Conservation (phyloP, 2,329 filamentous ascomycete genomes). For the Emmonsia crescens region DNA sequence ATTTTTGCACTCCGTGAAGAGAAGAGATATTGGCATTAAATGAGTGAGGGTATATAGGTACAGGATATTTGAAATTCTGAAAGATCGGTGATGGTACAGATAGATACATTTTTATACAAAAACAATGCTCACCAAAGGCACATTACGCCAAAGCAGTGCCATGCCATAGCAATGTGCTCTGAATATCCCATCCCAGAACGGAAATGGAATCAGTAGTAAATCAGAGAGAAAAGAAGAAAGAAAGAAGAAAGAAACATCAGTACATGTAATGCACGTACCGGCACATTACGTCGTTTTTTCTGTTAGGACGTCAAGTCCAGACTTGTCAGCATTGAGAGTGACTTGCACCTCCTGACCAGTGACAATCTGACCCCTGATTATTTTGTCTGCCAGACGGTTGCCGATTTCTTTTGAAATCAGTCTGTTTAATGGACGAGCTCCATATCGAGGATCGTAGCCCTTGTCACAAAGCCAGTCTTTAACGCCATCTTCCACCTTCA, state of each 20-base stretch:
- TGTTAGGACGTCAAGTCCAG: slow-evolving; percentile 44
- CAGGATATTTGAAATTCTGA: not conserved
- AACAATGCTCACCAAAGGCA: not conserved
- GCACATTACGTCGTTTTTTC: slow-evolving; percentile 11
- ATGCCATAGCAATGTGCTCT: not conserved
- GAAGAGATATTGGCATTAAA: not conserved
- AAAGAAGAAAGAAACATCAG: not conserved
- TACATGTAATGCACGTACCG: not conserved
- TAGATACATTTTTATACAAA: not conserved
- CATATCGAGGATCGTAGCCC: slow-evolving; percentile 85
- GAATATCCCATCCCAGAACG: not conserved
- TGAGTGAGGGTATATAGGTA: not conserved
- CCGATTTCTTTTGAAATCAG: slow-evolving; percentile 84
- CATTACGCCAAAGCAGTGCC: not conserved
- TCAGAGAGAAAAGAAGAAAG: not conserved
- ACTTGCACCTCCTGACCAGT: slow-evolving; percentile 64
- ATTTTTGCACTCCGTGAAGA: not conserved
- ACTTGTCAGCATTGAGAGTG: slow-evolving; percentile 51
- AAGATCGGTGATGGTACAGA: not conserved
- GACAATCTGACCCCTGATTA: slow-evolving; percentile 75
- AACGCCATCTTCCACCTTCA: slow-evolving; percentile 60
- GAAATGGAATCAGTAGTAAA: not conserved
- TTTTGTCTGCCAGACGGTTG: slow-evolving; percentile 79
- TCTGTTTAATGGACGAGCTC: slow-evolving; percentile 80
- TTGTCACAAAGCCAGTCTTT: slow-evolving; percentile 79